Percentiles rank a stretch among this genome's conserved stretches.
Conservation (phyloP, 768 basidiomycete genomes). For the Rubroboletus satanas region DNA sequence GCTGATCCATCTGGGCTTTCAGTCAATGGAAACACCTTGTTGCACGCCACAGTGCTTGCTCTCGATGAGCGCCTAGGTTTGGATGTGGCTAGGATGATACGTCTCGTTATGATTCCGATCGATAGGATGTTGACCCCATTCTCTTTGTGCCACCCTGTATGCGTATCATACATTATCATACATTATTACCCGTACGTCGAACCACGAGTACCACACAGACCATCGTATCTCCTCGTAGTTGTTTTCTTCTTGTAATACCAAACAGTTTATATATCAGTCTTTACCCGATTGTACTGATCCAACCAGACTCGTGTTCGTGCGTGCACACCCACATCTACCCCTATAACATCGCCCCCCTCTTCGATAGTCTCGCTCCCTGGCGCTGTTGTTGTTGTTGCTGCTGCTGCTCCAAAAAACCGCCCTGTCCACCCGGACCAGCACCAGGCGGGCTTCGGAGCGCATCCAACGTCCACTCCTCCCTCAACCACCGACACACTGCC, state of each 20-base stretch:
- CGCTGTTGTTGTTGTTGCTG: slow-evolving; percentile 7
- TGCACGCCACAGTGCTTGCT: background rate
- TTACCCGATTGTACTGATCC: background rate
- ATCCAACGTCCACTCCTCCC: slow-evolving; percentile 61
- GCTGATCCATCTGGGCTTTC: background rate
- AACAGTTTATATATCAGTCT: background rate
- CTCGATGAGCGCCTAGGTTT: background rate
- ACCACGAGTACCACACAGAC: background rate
- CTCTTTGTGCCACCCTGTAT: background rate
- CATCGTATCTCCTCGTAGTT: background rate
- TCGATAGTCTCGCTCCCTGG: background rate
- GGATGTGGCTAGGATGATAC: background rate
- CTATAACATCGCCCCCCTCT: slow-evolving; percentile 32
- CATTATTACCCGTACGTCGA: background rate
- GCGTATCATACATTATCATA: background rate
- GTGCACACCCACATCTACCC: background rate
- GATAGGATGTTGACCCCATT: background rate
- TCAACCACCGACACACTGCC: slow-evolving; percentile 65
- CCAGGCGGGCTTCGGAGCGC: slow-evolving; percentile 28
- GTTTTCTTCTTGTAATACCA: background rate
- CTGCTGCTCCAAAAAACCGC: slow-evolving; percentile 39
- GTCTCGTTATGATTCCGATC: background rate
- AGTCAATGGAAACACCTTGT: background rate
- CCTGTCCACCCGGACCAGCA: slow-evolving; percentile 29
- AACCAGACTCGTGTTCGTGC: background rate